Conservation (phyloP, 2,329 filamentous ascomycete species). For the Alternaria sp. region DNA sequence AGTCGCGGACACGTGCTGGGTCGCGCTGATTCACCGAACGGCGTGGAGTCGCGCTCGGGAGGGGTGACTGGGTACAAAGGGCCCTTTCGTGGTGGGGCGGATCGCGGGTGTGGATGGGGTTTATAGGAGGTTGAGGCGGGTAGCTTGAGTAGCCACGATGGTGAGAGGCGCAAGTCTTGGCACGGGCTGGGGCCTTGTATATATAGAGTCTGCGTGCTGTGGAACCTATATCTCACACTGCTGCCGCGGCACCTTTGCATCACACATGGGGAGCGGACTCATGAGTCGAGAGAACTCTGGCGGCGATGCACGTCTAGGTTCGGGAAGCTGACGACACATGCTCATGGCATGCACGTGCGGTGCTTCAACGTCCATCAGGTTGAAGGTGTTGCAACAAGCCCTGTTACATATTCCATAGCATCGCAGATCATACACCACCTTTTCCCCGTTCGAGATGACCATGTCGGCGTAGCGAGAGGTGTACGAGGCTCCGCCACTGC, state of each 20-base stretch:
- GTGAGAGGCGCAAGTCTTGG: slow-evolving; percentile 33
- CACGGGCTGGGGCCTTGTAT: slow-evolving; percentile 22
- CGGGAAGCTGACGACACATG: slow-evolving; percentile 1
- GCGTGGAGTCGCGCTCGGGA: slow-evolving; percentile 35
- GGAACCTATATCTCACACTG: slow-evolving; percentile 11
- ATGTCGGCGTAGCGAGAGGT: not conserved
- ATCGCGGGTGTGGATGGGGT: slow-evolving; percentile 39
- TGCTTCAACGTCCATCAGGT: not conserved
- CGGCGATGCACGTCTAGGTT: not conserved
- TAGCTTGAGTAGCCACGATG: slow-evolving; percentile 23
- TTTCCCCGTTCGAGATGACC: not conserved
- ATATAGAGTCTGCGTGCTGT: slow-evolving; percentile 9
- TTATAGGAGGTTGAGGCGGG: slow-evolving; percentile 30
- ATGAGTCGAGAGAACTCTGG: not conserved
- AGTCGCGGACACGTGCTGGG: slow-evolving; percentile 30
- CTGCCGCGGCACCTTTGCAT: slow-evolving; percentile 2
- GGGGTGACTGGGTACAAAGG: slow-evolving; percentile 32
- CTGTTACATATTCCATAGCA: not conserved
- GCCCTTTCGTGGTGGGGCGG: slow-evolving; percentile 43
- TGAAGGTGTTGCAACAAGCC: not conserved
- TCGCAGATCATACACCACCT: not conserved
- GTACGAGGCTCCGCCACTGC: not conserved
- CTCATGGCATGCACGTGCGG: slow-evolving; percentile 10
- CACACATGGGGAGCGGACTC: not conserved
- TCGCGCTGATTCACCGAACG: slow-evolving; percentile 38